Evolutionary conservation across 345 rosid species (phyloP).

Genomic region (Boechera stricta): DNA sequence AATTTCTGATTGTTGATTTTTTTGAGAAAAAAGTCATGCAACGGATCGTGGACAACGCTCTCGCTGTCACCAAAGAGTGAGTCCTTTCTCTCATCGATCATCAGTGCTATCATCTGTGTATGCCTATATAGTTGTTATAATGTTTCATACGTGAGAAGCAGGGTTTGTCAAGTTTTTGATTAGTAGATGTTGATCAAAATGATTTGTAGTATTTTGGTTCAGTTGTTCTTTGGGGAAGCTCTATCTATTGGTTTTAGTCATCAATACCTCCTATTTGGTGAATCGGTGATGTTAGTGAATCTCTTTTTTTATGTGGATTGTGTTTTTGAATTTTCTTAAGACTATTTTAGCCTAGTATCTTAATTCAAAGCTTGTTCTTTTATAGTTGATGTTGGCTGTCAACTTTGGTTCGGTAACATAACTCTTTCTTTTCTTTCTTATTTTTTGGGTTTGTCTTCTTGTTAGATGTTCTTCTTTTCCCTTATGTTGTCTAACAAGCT

Average conservation of each 20-base stretch:
- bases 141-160: background rate
- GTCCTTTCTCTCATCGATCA: conserved; percentile 41
- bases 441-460: conserved; percentile 7
- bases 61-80: conserved; percentile 95
- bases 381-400: background rate
- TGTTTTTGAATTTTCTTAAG: background rate
- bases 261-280: background rate
- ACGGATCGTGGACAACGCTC: conserved; percentile 80
- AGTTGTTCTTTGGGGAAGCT: background rate
- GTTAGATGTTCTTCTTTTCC: background rate
- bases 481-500: background rate
- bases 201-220: background rate
- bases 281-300: background rate
- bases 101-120: conserved; percentile 9
- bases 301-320: conserved; percentile 9
- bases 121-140: background rate
- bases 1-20: background rate
- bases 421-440: background rate
- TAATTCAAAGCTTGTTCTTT: conserved; percentile 16
- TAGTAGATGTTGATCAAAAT: background rate
- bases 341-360: background rate
- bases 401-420: conserved; percentile 5
- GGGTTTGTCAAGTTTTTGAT: background rate
- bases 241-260: background rate
- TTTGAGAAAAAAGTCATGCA: conserved; percentile 54